These are phyloP conservation scores for Sarocladiaceae sp. DNA, from an alignment of 2,329 filamentous ascomycete species.

Conservation along the genomic window DNA sequence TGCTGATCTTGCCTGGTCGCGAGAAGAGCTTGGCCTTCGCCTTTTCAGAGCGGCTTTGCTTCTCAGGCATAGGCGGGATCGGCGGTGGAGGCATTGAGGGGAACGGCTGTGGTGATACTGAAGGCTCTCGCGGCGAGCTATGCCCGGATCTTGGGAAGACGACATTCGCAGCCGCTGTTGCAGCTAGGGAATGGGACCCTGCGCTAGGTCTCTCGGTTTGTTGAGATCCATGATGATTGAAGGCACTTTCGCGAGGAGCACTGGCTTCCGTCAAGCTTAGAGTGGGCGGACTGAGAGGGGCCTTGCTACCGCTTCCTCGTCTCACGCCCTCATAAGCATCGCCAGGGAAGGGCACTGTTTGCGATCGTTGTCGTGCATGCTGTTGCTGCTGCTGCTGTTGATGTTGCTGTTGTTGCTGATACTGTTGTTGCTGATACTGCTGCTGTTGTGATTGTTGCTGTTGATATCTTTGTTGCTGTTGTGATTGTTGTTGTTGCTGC, in stretches of 20 bases:
- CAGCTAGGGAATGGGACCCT: constrained; percentile 56
- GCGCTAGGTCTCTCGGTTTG: constrained; percentile 56
- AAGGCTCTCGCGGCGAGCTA: constrained; percentile 41
- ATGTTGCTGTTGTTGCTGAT: constrained; percentile 45
- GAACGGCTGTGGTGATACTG: constrained; percentile 27
- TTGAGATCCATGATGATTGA: constrained; percentile 24
- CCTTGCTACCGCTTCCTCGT: constrained; percentile 40
- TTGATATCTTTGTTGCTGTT: constrained; percentile 7
- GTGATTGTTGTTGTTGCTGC: no score
- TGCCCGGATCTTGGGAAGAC: constrained; percentile 66
- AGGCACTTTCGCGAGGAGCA: constrained; percentile 52
- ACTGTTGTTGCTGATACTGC: constrained; percentile 59
- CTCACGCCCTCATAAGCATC: constrained; percentile 39
- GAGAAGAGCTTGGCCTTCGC: constrained; percentile 81
- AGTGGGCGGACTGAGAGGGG: constrained; percentile 57
- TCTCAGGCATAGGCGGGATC: constrained; percentile 45
- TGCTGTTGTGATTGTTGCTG: constrained; percentile 10
- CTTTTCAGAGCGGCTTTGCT: constrained; percentile 60
- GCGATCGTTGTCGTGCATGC: constrained; percentile 64
- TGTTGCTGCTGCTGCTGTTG: constrained; percentile 12
- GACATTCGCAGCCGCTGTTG: constrained; percentile 64
- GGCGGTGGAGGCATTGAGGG: constrained; percentile 28
- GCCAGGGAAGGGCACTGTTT: constrained; percentile 61
- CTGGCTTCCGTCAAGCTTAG: constrained; percentile 63
- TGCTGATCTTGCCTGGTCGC: constrained; percentile 69